A percentile compares a stretch with the other conserved stretches of the same genome.
phyloP scores from a whole-genome alignment of 2,329 filamentous ascomycete genomes.

The Penicillium sp. region DNA sequence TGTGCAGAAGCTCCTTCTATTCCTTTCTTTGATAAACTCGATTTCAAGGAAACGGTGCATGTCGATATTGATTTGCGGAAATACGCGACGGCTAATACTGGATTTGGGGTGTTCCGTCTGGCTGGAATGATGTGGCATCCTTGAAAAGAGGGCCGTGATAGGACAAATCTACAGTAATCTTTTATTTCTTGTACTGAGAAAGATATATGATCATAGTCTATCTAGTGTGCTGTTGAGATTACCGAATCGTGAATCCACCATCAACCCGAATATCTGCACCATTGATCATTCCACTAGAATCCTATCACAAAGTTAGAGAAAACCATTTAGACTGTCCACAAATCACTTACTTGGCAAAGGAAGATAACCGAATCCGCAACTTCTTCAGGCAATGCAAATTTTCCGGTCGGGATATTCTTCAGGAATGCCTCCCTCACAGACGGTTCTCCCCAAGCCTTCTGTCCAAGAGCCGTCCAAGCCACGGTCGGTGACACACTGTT shows the following conservation, averaged over 20 bases:
- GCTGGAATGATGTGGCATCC: constrained; percentile 16
- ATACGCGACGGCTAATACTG: constrained; percentile 15
- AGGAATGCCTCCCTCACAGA: constrained; percentile 38
- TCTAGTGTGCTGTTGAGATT: not conserved
- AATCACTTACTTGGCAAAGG: constrained; percentile 35
- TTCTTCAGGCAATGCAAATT: constrained; percentile 41
- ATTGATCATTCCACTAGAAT: constrained; percentile 45
- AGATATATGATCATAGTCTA: not conserved
- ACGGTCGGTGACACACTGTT: constrained; percentile 50
- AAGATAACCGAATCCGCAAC: constrained; percentile 42
- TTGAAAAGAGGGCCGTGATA: not conserved
- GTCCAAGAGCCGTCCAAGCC: constrained; percentile 49
- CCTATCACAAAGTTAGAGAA: constrained; percentile 20
- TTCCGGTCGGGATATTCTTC: constrained; percentile 40
- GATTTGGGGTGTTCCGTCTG: constrained; percentile 18
- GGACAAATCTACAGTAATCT: not conserved
- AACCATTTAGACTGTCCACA: not conserved
- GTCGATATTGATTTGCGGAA: constrained; percentile 17
- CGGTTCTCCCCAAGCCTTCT: constrained; percentile 44
- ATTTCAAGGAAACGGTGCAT: constrained; percentile 15
- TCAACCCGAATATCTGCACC: constrained; percentile 43
- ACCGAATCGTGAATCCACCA: constrained; percentile 42
- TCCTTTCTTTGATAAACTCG: constrained; percentile 11
- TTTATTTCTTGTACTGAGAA: not conserved
- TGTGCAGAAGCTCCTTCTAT: constrained; percentile 15